A percentile compares a stretch with the other conserved stretches of the same genome.
These are phyloP conservation scores for Coprinopsis strossmayeri DNA, from an alignment of 768 basidiomycete genomes.

Conservation along the genomic window DNA sequence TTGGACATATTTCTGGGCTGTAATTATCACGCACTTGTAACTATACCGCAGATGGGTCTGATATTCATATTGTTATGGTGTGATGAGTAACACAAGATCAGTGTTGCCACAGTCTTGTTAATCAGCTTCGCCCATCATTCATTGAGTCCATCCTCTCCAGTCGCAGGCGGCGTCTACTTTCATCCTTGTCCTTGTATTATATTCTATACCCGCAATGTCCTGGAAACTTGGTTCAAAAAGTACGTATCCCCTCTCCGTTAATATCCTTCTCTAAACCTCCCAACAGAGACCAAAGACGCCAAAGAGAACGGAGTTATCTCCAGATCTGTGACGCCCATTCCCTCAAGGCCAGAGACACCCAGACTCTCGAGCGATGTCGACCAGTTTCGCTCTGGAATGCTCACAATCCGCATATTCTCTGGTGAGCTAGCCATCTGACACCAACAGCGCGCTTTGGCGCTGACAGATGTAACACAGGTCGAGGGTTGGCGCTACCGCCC, in stretches of 20 bases:
- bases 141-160: not conserved
- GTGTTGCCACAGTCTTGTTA: not conserved
- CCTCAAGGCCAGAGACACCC: conserved; percentile 76
- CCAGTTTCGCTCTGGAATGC: conserved; percentile 81
- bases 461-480: conserved; percentile 40
- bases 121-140: conserved; percentile 3
- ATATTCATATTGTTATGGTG: no score
- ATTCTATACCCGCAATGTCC: conserved; percentile 10
- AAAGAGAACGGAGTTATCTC: conserved; percentile 69
- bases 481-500: conserved; percentile 74
- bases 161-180: conserved; percentile 1
- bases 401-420: conserved; percentile 94
- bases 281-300: conserved; percentile 57
- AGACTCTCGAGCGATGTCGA: conserved; percentile 48
- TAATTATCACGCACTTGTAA: no score
- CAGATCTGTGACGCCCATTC: conserved; percentile 75
- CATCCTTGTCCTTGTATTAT: conserved; percentile 8
- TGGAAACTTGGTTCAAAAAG: conserved; percentile 41
- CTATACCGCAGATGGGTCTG: no score
- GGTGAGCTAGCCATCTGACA: conserved; percentile 40
- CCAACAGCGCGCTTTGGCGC: not conserved
- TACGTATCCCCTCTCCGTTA: conserved; percentile 15
- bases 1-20: no score
- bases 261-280: conserved; percentile 6
- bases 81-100: conserved; percentile 4